Evolutionary conservation across 495 filamentous ascomycete species (phyloP).

Genomic region (Penicillium cinerascens): DNA sequence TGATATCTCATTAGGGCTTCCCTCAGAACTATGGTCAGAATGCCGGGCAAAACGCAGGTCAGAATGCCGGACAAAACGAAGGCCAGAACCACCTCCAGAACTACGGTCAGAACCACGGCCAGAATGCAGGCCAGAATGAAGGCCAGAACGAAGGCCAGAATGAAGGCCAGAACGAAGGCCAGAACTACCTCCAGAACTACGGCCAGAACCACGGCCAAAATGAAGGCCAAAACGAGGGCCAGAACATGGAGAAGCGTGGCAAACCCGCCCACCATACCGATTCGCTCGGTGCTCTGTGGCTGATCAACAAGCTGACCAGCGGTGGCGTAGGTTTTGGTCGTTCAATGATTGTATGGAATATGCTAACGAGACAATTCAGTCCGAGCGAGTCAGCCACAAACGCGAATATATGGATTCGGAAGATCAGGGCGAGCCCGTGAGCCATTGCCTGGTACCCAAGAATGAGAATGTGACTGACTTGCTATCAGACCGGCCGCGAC

Average conservation of each 20-base stretch:
- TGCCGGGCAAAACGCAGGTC: slow-evolving; percentile 9
- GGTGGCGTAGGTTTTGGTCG: neutral
- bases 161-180: slow-evolving; percentile 1
- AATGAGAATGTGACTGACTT: neutral
- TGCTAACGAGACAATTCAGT: slow-evolving; percentile 2
- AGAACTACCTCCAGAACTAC: slow-evolving; percentile 3
- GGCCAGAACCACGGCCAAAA: slow-evolving; percentile 13
- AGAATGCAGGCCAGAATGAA: slow-evolving; percentile 11
- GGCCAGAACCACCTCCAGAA: slow-evolving; percentile 7
- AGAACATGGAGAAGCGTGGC: slow-evolving; percentile 10
- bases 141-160: slow-evolving; percentile 15
- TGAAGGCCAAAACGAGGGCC: slow-evolving; percentile 10
- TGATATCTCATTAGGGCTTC: neutral
- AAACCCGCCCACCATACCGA: neutral
- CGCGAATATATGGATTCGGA: too few species aligned
- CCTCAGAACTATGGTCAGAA: slow-evolving; percentile 1
- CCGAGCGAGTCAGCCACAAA: slow-evolving; percentile 1
- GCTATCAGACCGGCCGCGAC: neutral
- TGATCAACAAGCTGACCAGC: slow-evolving; percentile 3
- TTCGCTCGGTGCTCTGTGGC: slow-evolving; percentile 1
- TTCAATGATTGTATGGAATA: neutral
- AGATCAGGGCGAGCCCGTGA: too few species aligned
- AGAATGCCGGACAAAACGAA: slow-evolving; percentile 1
- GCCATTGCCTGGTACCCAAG: too few species aligned
- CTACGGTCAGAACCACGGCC: slow-evolving; percentile 3